Base-by-base conservation (phyloP, 1,284 basidiomycete species). In the Cystobasidium slooffiae region DNA sequence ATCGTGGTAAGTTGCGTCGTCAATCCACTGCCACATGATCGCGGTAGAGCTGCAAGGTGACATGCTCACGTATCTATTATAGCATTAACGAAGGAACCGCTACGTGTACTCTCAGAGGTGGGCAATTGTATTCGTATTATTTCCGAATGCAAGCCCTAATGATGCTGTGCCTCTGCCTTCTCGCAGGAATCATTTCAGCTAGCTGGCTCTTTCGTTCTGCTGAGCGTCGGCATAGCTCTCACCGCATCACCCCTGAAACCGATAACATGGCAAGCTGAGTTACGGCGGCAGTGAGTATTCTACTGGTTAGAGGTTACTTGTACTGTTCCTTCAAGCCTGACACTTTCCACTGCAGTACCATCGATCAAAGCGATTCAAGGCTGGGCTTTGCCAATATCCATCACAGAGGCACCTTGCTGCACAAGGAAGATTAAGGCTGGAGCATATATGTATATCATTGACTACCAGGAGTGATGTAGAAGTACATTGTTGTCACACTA, bases 211-310 rank as follows among this genome's bases (percentile, higher is more conserved):
- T 73, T 73, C 63, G 52, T 66, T 31, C 37, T 73, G 37, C 52
- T 73, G 4, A 22, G 62, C 24, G 16, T 73, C 49, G 70, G 70
- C 22, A 66, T 66, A 14, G 53, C 70, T 16, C 52, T 73, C 39
- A 73, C 52, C 14, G 70, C 70, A 2, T 22, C 62, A 39, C 47
- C 49, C n/a, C 63, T 73, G 6, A 73, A 59, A 44, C 70, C 70
- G 20, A 73, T 73, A 53, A 73, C 70, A 66, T 73, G 70, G 70
- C 70, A 73, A 49, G 70, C 70, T 14, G 62, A 73, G 22, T 44
- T 73, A 41, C 61, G 70, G 22, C 63, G 63, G 58, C 70, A 73
- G 70, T 73, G 53, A 31, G 70, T 73, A 8, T 8, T 56, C 39
- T 9, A 44, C 39, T 58, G 8, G 46, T n/a, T n/a, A 9, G 9